Evolutionary conservation across 805 yeast genomes (phyloP), one percentile per base, ranked within the genome.

Genomic region (Pichia kluyveri): DNA sequence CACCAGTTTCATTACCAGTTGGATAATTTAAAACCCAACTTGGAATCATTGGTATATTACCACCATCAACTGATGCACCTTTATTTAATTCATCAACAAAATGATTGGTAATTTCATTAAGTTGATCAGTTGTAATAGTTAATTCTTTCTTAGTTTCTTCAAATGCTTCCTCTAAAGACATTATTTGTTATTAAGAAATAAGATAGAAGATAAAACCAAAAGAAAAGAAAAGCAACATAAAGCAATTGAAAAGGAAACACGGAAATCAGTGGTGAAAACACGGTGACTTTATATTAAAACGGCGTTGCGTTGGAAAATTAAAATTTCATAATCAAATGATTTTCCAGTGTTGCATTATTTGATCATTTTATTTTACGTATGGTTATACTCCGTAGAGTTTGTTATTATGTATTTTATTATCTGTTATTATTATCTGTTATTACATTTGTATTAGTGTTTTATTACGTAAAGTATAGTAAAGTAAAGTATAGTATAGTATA

Each of bases 11-110:
- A 56, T 80, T 70, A 55, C 99, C 99, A 44, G 91, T 83, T 55
- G 98, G 97, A 72, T 73, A 84, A 61, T 85, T 95, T 75, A 89
- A 72, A 48, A 91, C 97, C 97, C 97, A 91, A 53, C 95, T 86
- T 43, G 96, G 96, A 63, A 84, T 89, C 98, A 91, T 91, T 52
- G 99, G 98, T 61, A 88, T 87, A 66, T 83, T 83, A 50, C 93
- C 95, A 45, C 93, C 91, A 49, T 73, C 67, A 61, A 76, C 74
- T 51, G 82, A 73, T 56, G 85, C 75, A 51, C 97, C 97, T 66
- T 85, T 85, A 54, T 81, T 79, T 59, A 91, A 78, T 69, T 91
- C 98, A 27, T 65, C 50, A 47, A 83, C 76, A 67, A 91, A 91
- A 62, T 83, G 95, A 43, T 76, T 75, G 44, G 87, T 80, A 67